These are phyloP conservation scores for Nepenthes gracilis DNA, from an alignment of 148 eudicot genomes.

Conservation along the genomic window DNA sequence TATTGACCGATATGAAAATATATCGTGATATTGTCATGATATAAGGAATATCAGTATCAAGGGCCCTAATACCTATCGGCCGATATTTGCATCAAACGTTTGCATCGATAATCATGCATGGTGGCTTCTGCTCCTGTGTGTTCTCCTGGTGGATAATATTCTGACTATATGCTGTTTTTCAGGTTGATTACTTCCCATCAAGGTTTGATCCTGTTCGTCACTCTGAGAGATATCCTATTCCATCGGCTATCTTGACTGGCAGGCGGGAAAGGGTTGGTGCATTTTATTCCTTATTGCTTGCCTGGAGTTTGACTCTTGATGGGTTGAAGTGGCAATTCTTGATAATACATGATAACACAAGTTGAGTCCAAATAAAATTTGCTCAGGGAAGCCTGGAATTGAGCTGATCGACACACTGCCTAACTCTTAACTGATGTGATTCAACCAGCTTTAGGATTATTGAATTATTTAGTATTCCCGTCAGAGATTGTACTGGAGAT, in stretches of 20 bases:
- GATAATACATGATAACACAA: neutral
- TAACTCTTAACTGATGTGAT: neutral
- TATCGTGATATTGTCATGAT: no score
- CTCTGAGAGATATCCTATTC: conserved; percentile 77
- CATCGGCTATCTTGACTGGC: conserved; percentile 49
- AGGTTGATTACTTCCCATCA: conserved; percentile 95
- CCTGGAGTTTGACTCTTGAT: neutral
- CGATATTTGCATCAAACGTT: no score
- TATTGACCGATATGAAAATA: no score
- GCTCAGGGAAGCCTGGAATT: neutral
- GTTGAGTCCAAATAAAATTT: neutral
- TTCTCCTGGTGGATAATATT: neutral
- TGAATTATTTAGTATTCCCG: neutral
- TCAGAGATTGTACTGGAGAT: no score
- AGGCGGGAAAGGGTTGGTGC: conserved; percentile 64
- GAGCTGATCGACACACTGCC: neutral
- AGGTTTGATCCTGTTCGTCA: conserved; percentile 89
- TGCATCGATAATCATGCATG: neutral
- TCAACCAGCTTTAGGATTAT: neutral
- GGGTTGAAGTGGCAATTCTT: conserved; percentile 1
- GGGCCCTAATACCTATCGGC: no score
- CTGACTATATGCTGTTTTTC: conserved; percentile 13
- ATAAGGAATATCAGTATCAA: no score
- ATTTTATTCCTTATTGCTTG: conserved; percentile 1
- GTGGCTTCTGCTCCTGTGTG: neutral